These are phyloP conservation scores for Calonectria naviculata DNA, from an alignment of 2,329 filamentous ascomycete species.

Conservation along the genomic window DNA sequence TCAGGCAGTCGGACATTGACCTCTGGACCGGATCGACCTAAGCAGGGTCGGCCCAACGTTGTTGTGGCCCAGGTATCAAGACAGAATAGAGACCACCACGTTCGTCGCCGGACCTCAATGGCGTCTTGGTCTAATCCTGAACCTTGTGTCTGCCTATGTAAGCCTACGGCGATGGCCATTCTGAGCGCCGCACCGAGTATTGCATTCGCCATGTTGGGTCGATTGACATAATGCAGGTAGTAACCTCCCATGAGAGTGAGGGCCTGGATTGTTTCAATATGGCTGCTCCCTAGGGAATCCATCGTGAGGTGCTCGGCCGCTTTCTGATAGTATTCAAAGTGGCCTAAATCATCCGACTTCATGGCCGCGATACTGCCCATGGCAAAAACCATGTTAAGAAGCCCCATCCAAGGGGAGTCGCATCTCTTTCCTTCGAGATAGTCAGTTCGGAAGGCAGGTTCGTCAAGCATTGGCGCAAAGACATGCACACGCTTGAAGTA, in stretches of 20 bases:
- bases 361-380: constrained; percentile 78
- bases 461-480: constrained; percentile 79
- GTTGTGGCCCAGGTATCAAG: constrained; percentile 80
- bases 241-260: constrained; percentile 78
- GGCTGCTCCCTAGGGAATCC: constrained; percentile 70
- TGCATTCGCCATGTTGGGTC: constrained; percentile 81
- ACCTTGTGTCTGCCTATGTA: constrained; percentile 68
- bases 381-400: constrained; percentile 82
- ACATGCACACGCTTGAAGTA: constrained; percentile 81
- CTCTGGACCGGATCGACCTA: constrained; percentile 74
- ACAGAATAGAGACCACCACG: constrained; percentile 82
- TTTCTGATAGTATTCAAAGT: constrained; percentile 76
- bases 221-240: constrained; percentile 81
- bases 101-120: constrained; percentile 70
- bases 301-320: constrained; percentile 75
- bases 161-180: constrained; percentile 77
- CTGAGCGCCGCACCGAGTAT: constrained; percentile 76
- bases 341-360: constrained; percentile 72
- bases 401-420: constrained; percentile 75
- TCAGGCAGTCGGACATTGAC: constrained; percentile 74
- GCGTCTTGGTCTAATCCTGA: constrained; percentile 13
- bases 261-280: constrained; percentile 76
- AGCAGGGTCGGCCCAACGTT: constrained; percentile 76
- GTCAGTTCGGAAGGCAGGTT: constrained; percentile 67
- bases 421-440: constrained; percentile 51